A percentile compares a stretch with the other conserved stretches of the same genome.
phyloP scores from a whole-genome alignment of 179 eudicot genomes.

The Beta lomatogona region DNA sequence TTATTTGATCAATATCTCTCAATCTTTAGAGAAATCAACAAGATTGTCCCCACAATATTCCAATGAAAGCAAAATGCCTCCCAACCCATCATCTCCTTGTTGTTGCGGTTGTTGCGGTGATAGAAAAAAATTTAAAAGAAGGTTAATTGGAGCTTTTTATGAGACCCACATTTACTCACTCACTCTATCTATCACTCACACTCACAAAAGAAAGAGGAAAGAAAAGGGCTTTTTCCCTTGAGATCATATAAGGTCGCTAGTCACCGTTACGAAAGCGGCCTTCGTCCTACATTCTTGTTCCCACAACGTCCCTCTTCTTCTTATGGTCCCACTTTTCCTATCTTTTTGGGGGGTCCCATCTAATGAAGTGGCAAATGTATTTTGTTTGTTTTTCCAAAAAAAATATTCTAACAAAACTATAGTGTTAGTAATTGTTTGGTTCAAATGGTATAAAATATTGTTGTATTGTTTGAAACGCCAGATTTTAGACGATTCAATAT shows the following conservation, averaged over 20 bases:
- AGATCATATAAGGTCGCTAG: slow-evolving; percentile 41
- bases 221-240: slow-evolving; percentile 12
- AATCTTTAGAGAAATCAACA: neutral
- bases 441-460: no score
- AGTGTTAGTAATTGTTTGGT: no score
- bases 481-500: no score
- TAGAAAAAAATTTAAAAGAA: slow-evolving; percentile 14
- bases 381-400: no score
- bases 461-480: no score
- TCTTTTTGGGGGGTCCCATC: neutral
- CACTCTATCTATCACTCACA: neutral
- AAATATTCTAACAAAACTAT: no score
- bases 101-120: slow-evolving; percentile 42
- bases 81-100: slow-evolving; percentile 46
- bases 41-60: slow-evolving; percentile 14
- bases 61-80: slow-evolving; percentile 48
- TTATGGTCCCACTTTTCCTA: slow-evolving; percentile 6
- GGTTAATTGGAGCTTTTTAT: neutral
- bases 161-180: slow-evolving; percentile 3
- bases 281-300: slow-evolving; percentile 46
- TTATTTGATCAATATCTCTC: no score
- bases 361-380: no score
- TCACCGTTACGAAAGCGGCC: slow-evolving; percentile 43
- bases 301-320: slow-evolving; percentile 32
- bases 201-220: neutral